Conservation (phyloP, 1,284 basidiomycete genomes). For the Athelia sp. region DNA sequence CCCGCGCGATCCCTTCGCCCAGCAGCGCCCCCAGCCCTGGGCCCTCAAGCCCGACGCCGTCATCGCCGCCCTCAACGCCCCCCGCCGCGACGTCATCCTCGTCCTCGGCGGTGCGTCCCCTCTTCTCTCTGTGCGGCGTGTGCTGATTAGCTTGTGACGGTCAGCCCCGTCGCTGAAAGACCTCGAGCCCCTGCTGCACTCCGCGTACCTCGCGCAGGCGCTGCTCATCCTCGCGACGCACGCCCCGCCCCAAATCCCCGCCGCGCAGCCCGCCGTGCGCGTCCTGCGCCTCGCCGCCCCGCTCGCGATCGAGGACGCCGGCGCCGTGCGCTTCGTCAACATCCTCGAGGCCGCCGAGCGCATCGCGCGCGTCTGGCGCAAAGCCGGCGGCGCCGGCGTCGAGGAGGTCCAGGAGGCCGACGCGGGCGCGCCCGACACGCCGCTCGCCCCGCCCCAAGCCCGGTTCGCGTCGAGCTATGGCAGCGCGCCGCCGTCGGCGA, state of each 20-base stretch:
- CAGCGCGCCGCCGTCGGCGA: neutral
- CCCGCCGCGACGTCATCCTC: constrained; percentile 33
- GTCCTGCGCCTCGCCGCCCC: constrained; percentile 40
- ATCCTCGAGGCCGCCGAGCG: constrained; percentile 49
- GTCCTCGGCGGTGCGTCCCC: constrained; percentile 40
- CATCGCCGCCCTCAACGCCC: constrained; percentile 19
- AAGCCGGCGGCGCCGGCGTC: constrained; percentile 16
- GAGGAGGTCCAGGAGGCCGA: neutral
- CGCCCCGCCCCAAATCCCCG: constrained; percentile 31
- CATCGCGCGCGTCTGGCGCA: constrained; percentile 42
- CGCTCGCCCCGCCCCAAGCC: neutral
- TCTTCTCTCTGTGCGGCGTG: constrained; percentile 23
- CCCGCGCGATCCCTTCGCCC: constrained; percentile 45
- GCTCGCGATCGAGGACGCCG: constrained; percentile 37
- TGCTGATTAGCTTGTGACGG: constrained; percentile 29
- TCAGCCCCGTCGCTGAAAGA: constrained; percentile 34
- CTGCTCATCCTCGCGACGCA: constrained; percentile 49
- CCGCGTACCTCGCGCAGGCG: constrained; percentile 36
- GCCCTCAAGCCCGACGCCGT: constrained; percentile 24
- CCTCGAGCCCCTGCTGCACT: constrained; percentile 39
- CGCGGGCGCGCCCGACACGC: neutral
- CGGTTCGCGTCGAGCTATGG: neutral
- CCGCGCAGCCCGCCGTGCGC: constrained; percentile 33
- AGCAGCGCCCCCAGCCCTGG: constrained; percentile 32
- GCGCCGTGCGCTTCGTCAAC: constrained; percentile 45